Evolutionary conservation across 768 basidiomycete species (phyloP).

Genomic region (Royoungia palumana): DNA sequence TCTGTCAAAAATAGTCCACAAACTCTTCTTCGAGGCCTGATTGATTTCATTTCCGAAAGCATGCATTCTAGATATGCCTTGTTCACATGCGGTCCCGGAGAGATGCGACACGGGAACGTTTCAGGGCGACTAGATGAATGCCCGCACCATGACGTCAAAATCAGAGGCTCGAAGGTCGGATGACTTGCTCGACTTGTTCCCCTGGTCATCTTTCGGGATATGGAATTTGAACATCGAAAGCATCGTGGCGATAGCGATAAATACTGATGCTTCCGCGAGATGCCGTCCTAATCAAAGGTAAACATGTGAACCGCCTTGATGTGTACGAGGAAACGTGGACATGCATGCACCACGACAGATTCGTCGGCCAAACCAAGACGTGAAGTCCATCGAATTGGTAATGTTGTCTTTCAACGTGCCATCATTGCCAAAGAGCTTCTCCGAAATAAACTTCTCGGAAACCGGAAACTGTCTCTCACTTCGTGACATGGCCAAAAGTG

Average conservation of each 20-base stretch:
- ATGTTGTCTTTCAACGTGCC: conserved; percentile 8
- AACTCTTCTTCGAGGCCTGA: no score
- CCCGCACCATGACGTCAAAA: no score
- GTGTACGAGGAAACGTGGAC: no score
- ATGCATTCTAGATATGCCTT: no score
- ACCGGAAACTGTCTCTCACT: conserved; percentile 6
- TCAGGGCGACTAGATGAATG: no score
- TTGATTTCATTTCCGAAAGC: no score
- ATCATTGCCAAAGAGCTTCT: conserved; percentile 8
- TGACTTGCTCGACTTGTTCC: no score
- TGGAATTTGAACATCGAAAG: background rate
- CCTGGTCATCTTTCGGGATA: background rate
- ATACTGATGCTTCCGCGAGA: background rate
- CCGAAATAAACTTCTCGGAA: conserved; percentile 4
- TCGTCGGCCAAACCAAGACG: conserved; percentile 15
- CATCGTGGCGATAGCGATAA: background rate
- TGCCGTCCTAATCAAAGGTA: background rate
- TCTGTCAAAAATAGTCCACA: no score
- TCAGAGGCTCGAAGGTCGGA: no score
- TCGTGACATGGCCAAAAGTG: conserved; percentile 6
- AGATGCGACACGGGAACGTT: no score
- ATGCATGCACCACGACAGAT: conserved; percentile 1
- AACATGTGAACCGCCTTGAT: no score
- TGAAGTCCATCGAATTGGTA: conserved; percentile 5
- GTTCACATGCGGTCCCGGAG: no score